Conservation (phyloP, 148 eudicot genomes). For the Rhododendron williamsianum region DNA sequence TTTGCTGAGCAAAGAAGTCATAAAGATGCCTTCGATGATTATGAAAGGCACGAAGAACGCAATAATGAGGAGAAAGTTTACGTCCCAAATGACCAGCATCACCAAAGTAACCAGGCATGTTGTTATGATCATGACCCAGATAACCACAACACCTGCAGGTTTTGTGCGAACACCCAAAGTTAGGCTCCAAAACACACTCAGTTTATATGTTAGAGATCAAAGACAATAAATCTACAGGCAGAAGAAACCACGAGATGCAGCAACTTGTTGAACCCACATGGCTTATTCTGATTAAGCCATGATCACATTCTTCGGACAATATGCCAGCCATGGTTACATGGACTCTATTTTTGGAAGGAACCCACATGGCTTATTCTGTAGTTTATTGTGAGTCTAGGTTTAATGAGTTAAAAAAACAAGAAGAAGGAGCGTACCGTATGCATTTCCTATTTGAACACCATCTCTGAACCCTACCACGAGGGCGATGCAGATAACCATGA, state of each 20-base stretch:
- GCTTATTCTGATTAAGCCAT: too few species aligned
- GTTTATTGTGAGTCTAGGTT: neutral
- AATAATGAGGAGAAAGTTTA: constrained; percentile 16
- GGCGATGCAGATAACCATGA: constrained; percentile 34
- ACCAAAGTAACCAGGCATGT: constrained; percentile 26
- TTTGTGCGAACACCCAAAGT: neutral
- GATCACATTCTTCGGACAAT: too few species aligned
- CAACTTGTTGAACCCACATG: neutral
- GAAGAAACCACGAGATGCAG: neutral
- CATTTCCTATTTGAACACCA: constrained; percentile 32
- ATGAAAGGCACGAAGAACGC: constrained; percentile 18
- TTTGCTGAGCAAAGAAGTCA: constrained; percentile 29
- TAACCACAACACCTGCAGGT: constrained; percentile 29
- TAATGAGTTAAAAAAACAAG: neutral
- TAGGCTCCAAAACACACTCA: neutral
- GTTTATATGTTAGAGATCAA: neutral
- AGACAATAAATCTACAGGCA: neutral
- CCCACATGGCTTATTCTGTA: neutral
- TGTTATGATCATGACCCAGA: constrained; percentile 43
- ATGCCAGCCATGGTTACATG: too few species aligned
- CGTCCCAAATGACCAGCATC: constrained; percentile 37
- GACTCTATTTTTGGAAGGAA: neutral
- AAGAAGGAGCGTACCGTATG: constrained; percentile 28
- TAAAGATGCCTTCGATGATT: constrained; percentile 19
- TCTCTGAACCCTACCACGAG: constrained; percentile 31